Evolutionary conservation across 208 protist genomes (phyloP), one percentile per base, ranked within the genome.

Genomic region (Trypanosoma cruzi): DNA sequence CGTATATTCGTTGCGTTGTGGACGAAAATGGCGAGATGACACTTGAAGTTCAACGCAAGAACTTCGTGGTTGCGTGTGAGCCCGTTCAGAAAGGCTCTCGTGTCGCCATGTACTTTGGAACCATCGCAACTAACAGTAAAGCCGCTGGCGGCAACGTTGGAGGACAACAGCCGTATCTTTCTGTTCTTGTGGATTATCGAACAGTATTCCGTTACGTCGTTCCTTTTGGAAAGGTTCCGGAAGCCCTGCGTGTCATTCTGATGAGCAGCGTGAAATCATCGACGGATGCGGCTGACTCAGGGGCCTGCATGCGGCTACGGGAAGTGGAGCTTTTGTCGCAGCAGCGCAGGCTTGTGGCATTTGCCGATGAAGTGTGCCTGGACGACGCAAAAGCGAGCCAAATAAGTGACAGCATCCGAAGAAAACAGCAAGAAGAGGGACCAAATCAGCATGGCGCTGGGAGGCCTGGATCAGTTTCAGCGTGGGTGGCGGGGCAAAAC

Each of bases 11-110:
- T 16, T 70, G 64, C 28, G 22, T 59, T 28, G 40, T 20, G 3
- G 40, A 60, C 40, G 53, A 53, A 34, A 11, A 26, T 26, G 64
- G 37, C 18, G 52, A 60, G 31, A 61, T 70, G 64, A 4, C 36
- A 24, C 54, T 70, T 44, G 64, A 70, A 26, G 64, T 70, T 4
- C 64, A 61, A n/a, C 37, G 54, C 34, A 70, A 61, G 29, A 61
- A 53, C 53, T 1, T n/a, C 31, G 40, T 70, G 18, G 54, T 61
- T 1, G 50, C 54, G 24, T 24, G 53, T 53, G 64, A 28, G 7
- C 54, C 64, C 20, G 36, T 70, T 52, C 34, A 44, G 14, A 32
- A 37, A 16, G 54, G 54, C 10, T 70, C 64, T 20, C 29, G 64
- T 22, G 29, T 70, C 3, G 29, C 64, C 7, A 62, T 61, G 29